These are phyloP conservation scores for Spathaspora arborariae DNA, from an alignment of 805 yeast species.

Conservation along the genomic window DNA sequence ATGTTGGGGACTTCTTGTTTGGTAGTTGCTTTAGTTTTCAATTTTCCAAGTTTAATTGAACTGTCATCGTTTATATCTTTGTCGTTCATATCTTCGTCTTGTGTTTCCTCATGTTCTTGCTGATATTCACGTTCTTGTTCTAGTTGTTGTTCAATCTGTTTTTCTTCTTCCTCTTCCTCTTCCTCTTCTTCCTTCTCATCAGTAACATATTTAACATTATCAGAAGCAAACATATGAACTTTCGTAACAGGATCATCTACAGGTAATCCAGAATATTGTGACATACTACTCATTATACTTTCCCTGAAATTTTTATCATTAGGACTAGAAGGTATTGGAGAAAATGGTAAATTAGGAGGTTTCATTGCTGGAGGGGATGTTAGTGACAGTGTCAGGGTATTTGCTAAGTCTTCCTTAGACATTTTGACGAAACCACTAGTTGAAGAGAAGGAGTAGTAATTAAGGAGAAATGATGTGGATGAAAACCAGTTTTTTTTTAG, in stretches of 20 bases:
- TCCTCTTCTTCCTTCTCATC: not conserved
- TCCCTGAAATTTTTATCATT: conserved; percentile 9
- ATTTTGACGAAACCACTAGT: not conserved
- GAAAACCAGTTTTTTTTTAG: not conserved
- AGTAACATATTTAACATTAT: not conserved
- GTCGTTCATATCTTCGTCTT: too few relatives aligned
- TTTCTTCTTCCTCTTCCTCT: too few relatives aligned
- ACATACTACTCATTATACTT: conserved; percentile 17
- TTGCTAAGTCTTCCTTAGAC: not conserved
- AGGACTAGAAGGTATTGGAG: not conserved
- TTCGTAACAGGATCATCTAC: not conserved
- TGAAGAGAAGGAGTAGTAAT: not conserved
- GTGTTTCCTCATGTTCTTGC: too few relatives aligned
- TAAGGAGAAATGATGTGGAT: too few relatives aligned
- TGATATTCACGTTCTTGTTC: not conserved
- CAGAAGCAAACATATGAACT: not conserved
- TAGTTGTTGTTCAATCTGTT: too few relatives aligned
- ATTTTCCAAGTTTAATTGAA: conserved; percentile 11
- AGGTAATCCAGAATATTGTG: conserved; percentile 15
- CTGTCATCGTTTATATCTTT: conserved; percentile 5
- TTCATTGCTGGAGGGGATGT: not conserved
- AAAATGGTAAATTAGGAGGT: not conserved
- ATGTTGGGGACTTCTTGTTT: conserved; percentile 20
- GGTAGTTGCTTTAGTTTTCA: conserved; percentile 7
- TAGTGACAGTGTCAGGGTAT: not conserved